Base-by-base conservation (phyloP, 768 basidiomycete species). In the button mushroom (Agaricus bisporus) region DNA sequence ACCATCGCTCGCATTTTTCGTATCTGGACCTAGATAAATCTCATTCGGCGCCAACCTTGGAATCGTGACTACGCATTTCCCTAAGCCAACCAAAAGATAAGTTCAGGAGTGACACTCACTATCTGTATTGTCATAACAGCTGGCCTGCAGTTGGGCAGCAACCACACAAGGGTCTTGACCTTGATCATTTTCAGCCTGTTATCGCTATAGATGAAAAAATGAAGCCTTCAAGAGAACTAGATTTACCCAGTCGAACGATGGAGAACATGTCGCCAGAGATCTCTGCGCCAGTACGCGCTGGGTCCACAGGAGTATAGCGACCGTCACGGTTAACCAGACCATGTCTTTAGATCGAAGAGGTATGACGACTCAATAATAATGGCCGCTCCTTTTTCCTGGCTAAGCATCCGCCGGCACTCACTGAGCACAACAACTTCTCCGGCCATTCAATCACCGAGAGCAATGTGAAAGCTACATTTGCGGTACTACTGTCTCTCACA, bases 101-200 rank as follows among this genome's bases (percentile, higher is more conserved):
- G 26, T 17, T 28, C 11, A 39, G 17, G 17, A 6, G 2, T 12
- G 38, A 17, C 38, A 14, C 38, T 17, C 39, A 54, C 53, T 35
- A 20, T 48, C 36, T 35, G 50, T 50, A 26, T 28, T 49, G 20
- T 47, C 32, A 25, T 28, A 42, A 47, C 60, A 61, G 29, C 55
- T 45, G 12, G 46, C 52, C 37, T 61, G 59, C 14, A 61, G 45
- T 20, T 55, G 56, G 15, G 64, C 56, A 8, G 58, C 62, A 26
- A 62, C 59, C 11, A 43, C 22, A 32, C 63, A 64, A 11, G 61
- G 61, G 38, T 56, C 59, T 41, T 64, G 60, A 14, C 56, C 56
- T 28, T 54, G 49, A n/a, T 53, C 47, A 51, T 62, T 62, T n/a
- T 51, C 46, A 17, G 59, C 57, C 63, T 64, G 26, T 42, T 28